Evolutionary conservation across 495 filamentous ascomycete species (phyloP).

Genomic region (Xanthoparmelia taractica): DNA sequence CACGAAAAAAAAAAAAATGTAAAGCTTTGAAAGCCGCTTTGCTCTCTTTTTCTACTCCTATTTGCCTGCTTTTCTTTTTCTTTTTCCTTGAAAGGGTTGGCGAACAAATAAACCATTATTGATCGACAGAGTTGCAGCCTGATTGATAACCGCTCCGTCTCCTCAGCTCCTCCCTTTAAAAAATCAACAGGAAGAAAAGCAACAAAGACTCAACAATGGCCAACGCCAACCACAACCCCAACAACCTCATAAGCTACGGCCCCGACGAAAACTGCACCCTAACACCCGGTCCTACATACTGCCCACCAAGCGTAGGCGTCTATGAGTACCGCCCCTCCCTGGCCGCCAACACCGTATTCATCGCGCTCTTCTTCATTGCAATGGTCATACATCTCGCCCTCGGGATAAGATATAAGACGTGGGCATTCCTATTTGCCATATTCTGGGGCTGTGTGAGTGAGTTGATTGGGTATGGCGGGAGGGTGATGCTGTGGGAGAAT

Average conservation of each 20-base stretch:
- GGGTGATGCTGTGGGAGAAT: slow-evolving; percentile 40
- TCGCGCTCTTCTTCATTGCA: slow-evolving; percentile 36
- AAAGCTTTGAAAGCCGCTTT: too few species aligned
- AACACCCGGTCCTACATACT: slow-evolving; percentile 19
- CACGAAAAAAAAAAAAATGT: too few species aligned
- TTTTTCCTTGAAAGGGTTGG: too few species aligned
- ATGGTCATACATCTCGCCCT: slow-evolving; percentile 30
- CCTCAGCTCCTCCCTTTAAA: background rate
- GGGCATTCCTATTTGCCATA: slow-evolving; percentile 29
- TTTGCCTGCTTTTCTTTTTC: background rate
- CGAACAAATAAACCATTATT: too few species aligned
- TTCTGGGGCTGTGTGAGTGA: slow-evolving; percentile 29
- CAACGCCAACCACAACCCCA: background rate
- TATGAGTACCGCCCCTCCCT: slow-evolving; percentile 40
- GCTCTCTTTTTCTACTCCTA: too few species aligned
- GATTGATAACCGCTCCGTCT: too few species aligned
- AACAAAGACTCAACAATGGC: background rate
- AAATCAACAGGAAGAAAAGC: too few species aligned
- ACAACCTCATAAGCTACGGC: slow-evolving; percentile 17
- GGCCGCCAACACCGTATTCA: slow-evolving; percentile 37
- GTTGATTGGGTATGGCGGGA: slow-evolving; percentile 45
- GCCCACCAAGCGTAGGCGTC: slow-evolving; percentile 26
- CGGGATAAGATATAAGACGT: slow-evolving; percentile 35
- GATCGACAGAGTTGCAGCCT: too few species aligned
- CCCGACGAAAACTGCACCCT: slow-evolving; percentile 28